Evolutionary conservation across 1,284 basidiomycete genomes (phyloP), one percentile per base, ranked within the genome.

Genomic region (Heterobasidion occidentale): DNA sequence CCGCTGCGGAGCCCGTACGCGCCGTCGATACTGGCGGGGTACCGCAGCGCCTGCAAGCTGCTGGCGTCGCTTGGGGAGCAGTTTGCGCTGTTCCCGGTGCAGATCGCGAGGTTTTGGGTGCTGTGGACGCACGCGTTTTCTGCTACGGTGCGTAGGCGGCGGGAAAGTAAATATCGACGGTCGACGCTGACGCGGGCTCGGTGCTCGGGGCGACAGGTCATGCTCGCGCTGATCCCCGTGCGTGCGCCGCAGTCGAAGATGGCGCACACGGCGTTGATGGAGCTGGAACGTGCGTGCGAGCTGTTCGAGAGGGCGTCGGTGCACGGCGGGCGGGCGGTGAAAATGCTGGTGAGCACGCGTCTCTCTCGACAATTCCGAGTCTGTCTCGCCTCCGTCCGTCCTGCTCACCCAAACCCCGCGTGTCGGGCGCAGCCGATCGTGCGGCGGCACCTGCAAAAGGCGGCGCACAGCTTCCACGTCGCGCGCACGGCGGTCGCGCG

Each of bases 121-220:
- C 64, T 86, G 35, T 86, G 84, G 84, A 85, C 83, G 2, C 82
- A 86, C 65, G 79, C 77, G 1, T 86, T 86, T 62, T 83, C 81
- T 20, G 77, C 81, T 15, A 70, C 83, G 57, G 84, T 85, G 60
- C 56, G 77, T 68, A 42, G 38, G 38, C 38, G 38, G 2, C 38
- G 38, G 12, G 42, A 17, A n/a, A 14, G 5, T 7, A 2, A 12
- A 17, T 4, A 45, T 6, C 4, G 27, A 27, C 27, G 27, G 5
- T 27, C 42, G 17, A 19, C 9, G 15, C 7, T 34, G 17, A 12
- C 1, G 48, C 19, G 27, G 36, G n/a, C 5, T 27, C 33, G 34
- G 50, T 46, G 45, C 20, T 48, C 27, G 35, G 56, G 48, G 58
- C 17, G 33, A 12, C 19, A 87, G 85, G 79, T 87, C 36, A 84